Percentiles rank a stretch among this genome's conserved stretches.
phyloP scores from a whole-genome alignment of 352 stramenopile genomes.

The Pythium rhizo-oryzae region DNA sequence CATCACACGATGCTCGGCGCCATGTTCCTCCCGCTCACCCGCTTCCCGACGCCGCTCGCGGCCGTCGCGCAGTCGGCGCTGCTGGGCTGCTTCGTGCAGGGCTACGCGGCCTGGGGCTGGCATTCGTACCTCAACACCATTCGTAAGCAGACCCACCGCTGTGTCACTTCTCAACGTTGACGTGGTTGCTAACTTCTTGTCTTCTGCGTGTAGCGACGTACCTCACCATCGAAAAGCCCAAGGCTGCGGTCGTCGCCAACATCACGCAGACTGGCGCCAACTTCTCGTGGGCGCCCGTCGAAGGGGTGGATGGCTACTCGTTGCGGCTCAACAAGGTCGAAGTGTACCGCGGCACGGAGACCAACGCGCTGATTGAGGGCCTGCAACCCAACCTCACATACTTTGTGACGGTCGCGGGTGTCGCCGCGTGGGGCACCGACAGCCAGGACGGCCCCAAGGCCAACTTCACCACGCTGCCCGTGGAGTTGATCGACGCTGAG shows the following conservation, averaged over 20 bases:
- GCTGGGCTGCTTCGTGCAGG: conserved; percentile 71
- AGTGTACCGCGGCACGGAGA: conserved; percentile 62
- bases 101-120: conserved; percentile 80
- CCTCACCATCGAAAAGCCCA: conserved; percentile 50
- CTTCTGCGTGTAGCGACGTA: conserved; percentile 48
- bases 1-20: conserved; percentile 78
- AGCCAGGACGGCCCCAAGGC: conserved; percentile 48
- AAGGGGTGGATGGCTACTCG: conserved; percentile 66
- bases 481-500: not conserved
- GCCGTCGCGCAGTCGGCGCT: conserved; percentile 52
- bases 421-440: conserved; percentile 65
- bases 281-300: conserved; percentile 54
- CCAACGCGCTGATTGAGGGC: conserved; percentile 37
- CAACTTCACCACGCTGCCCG: conserved; percentile 69
- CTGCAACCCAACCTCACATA: conserved; percentile 74
- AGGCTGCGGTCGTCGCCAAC: conserved; percentile 39
- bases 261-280: conserved; percentile 42
- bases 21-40: conserved; percentile 69
- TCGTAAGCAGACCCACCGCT: conserved; percentile 31
- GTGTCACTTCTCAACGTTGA: not conserved
- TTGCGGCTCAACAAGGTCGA: conserved; percentile 77
- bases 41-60: conserved; percentile 57
- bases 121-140: conserved; percentile 61
- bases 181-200: not conserved
- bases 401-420: conserved; percentile 67